phyloP scores from a whole-genome alignment of 2,329 filamentous ascomycete genomes.

The Diaporthe sp. region DNA sequence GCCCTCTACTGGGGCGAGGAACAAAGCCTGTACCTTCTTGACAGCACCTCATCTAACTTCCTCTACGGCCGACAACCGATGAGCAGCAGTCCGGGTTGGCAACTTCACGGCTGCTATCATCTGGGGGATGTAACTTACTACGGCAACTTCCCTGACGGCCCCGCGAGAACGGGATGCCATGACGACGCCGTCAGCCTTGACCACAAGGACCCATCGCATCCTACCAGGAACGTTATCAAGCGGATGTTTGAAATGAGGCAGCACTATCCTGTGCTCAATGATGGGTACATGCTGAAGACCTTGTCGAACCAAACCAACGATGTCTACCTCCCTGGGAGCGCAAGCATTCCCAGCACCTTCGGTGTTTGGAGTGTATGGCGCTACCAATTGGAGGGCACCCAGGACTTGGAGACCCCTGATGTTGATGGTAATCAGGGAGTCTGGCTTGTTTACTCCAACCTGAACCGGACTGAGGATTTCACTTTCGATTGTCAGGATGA shows the following conservation, averaged over 20 bases:
- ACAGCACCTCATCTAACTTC: conserved; percentile 71
- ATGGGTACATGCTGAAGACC: conserved; percentile 65
- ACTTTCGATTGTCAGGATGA: conserved; percentile 62
- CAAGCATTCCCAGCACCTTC: conserved; percentile 48
- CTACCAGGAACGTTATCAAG: conserved; percentile 68
- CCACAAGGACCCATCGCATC: conserved; percentile 70
- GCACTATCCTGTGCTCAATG: conserved; percentile 66
- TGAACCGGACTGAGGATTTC: conserved; percentile 60
- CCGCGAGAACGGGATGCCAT: conserved; percentile 61
- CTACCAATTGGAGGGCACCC: conserved; percentile 57
- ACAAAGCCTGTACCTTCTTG: conserved; percentile 69
- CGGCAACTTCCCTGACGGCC: conserved; percentile 63
- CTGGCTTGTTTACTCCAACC: conserved; percentile 64
- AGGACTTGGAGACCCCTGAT: conserved; percentile 59
- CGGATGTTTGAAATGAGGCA: conserved; percentile 69
- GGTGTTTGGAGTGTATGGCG: conserved; percentile 70
- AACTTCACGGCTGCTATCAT: conserved; percentile 70
- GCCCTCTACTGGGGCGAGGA: conserved; percentile 72
- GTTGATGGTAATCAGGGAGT: conserved; percentile 42
- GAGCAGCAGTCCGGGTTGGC: conserved; percentile 70
- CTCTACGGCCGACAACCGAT: conserved; percentile 69
- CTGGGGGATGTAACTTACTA: conserved; percentile 63
- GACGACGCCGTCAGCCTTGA: conserved; percentile 67
- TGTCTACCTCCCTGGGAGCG: conserved; percentile 46
- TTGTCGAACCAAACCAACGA: conserved; percentile 62